Conservation (phyloP, 1,139 yeast genomes). For the Yamadazyma sp. region DNA sequence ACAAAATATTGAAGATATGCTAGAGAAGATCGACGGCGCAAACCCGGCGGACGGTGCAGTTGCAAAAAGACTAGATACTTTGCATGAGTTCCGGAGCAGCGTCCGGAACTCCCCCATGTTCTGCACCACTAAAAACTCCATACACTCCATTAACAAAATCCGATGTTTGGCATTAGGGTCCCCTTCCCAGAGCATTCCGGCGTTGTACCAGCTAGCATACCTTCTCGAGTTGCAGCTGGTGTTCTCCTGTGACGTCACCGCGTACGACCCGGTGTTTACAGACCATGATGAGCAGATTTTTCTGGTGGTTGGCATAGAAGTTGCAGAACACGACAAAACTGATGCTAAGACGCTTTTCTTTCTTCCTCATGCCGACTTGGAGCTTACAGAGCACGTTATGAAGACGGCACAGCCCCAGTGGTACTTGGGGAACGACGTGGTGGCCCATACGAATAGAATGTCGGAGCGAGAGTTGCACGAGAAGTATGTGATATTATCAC, state of each 20-base stretch:
- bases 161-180: constrained; percentile 77
- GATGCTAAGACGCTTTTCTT: constrained; percentile 38
- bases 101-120: background rate
- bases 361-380: constrained; percentile 75
- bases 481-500: constrained; percentile 42
- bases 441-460: constrained; percentile 53
- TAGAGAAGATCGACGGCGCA: no score
- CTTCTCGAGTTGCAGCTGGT: constrained; percentile 36
- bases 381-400: constrained; percentile 50
- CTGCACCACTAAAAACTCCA: background rate
- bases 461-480: constrained; percentile 39
- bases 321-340: background rate
- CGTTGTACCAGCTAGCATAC: constrained; percentile 65
- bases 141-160: constrained; percentile 20
- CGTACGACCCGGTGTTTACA: constrained; percentile 67
- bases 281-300: constrained; percentile 41
- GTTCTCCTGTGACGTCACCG: constrained; percentile 31
- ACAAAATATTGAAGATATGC: no score
- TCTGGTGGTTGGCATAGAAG: constrained; percentile 8
- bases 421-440: constrained; percentile 49
- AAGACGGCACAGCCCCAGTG: constrained; percentile 28
- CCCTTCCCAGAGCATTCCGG: constrained; percentile 55
- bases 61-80: background rate
- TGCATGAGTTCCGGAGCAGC: background rate
- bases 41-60: no score